Conservation (phyloP, 768 basidiomycete genomes). For the Paxillus ammoniavirescens region DNA sequence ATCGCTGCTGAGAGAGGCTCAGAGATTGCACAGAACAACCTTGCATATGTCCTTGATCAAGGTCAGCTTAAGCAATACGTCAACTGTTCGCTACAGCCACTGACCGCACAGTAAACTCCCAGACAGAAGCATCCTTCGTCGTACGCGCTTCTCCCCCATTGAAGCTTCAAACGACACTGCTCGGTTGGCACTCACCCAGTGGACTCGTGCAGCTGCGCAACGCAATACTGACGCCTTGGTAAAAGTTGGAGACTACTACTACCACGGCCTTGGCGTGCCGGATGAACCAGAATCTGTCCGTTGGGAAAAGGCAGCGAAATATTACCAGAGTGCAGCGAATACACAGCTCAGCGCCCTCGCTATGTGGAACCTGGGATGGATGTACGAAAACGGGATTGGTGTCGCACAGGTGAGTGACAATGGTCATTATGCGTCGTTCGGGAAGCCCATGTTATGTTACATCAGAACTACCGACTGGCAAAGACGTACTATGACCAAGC, state of each 20-base stretch:
- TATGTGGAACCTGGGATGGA: slow-evolving; percentile 99
- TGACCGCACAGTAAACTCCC: background rate
- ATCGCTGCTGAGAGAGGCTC: slow-evolving; percentile 90
- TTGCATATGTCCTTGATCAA: slow-evolving; percentile 91
- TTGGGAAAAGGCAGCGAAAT: slow-evolving; percentile 88
- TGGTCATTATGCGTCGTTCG: background rate
- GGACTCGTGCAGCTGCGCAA: slow-evolving; percentile 93
- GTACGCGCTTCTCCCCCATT: slow-evolving; percentile 65
- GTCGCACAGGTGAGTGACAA: slow-evolving; percentile 67
- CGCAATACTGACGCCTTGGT: slow-evolving; percentile 95
- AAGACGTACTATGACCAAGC: slow-evolving; percentile 95
- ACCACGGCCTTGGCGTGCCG: slow-evolving; percentile 79
- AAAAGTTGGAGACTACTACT: slow-evolving; percentile 98
- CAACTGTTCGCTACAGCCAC: slow-evolving; percentile 31
- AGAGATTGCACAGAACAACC: slow-evolving; percentile 92
- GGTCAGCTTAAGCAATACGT: slow-evolving; percentile 46
- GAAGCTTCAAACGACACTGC: slow-evolving; percentile 84
- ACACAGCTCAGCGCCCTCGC: slow-evolving; percentile 91
- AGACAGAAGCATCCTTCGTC: slow-evolving; percentile 72
- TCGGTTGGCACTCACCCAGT: slow-evolving; percentile 81
- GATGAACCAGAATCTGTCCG: slow-evolving; percentile 62
- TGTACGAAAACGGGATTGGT: slow-evolving; percentile 97
- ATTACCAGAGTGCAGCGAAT: slow-evolving; percentile 93
- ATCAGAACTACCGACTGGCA: slow-evolving; percentile 91
- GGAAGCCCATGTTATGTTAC: background rate